phyloP scores from a whole-genome alignment of 768 basidiomycete species.

The Boletus barrowsii region DNA sequence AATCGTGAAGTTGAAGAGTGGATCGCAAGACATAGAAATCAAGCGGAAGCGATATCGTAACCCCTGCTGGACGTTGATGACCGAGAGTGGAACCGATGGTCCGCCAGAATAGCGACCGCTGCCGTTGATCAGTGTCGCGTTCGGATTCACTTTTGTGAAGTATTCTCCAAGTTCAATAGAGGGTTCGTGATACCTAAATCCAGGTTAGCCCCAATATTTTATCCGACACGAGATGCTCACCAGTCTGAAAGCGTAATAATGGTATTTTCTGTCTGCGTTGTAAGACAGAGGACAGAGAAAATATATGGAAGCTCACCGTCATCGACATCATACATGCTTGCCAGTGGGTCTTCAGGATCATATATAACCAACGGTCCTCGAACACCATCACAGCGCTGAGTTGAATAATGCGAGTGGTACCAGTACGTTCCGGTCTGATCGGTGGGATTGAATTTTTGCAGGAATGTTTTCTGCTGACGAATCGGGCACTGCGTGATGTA shows the following conservation, averaged over 20 bases:
- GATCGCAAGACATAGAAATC: background rate
- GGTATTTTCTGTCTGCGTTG: constrained; percentile 30
- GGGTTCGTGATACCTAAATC: constrained; percentile 5
- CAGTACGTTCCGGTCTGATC: constrained; percentile 39
- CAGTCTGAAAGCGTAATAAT: constrained; percentile 24
- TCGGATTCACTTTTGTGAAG: background rate
- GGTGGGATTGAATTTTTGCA: constrained; percentile 31
- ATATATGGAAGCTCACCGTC: constrained; percentile 27
- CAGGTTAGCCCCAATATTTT: background rate
- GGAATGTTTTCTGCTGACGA: constrained; percentile 25
- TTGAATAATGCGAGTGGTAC: constrained; percentile 31
- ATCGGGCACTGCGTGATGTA: constrained; percentile 5
- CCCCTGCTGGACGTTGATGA: background rate
- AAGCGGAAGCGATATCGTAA: constrained; percentile 6
- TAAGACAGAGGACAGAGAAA: background rate
- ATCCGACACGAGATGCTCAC: background rate
- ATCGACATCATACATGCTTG: constrained; percentile 40
- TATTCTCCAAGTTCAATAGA: background rate
- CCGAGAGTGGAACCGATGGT: background rate
- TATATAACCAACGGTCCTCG: constrained; percentile 29
- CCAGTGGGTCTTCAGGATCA: constrained; percentile 3
- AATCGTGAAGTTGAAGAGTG: constrained; percentile 2
- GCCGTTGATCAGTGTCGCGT: constrained; percentile 6
- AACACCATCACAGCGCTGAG: constrained; percentile 2
- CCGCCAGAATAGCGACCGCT: constrained; percentile 5